Evolutionary conservation across 1,139 yeast genomes (phyloP).

Genomic region (Diutina pseudorugosa): DNA sequence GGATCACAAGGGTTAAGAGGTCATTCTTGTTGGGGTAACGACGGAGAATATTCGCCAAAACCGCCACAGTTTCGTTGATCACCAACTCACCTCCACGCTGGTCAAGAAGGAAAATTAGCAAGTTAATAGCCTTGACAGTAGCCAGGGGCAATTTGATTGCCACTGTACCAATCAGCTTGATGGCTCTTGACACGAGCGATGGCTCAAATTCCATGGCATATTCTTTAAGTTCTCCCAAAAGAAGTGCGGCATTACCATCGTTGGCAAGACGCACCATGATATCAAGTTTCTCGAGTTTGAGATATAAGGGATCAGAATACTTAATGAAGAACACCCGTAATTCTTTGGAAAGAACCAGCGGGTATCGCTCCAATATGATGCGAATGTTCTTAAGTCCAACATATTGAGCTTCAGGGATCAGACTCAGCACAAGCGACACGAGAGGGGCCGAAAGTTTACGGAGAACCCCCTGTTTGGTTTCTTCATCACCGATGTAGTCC

Average conservation of each 20-base stretch:
- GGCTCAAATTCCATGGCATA: slow-evolving; percentile 92
- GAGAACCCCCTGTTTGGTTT: slow-evolving; percentile 26
- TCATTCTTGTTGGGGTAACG: slow-evolving; percentile 57
- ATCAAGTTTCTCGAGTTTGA: slow-evolving; percentile 87
- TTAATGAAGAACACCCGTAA: slow-evolving; percentile 85
- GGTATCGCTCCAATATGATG: slow-evolving; percentile 81
- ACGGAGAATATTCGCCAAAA: slow-evolving; percentile 69
- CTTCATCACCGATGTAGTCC: slow-evolving; percentile 25
- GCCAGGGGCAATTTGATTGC: slow-evolving; percentile 62
- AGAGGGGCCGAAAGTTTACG: slow-evolving; percentile 83
- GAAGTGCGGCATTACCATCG: slow-evolving; percentile 51
- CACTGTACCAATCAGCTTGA: slow-evolving; percentile 76
- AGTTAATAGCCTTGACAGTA: slow-evolving; percentile 57
- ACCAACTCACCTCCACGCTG: slow-evolving; percentile 65
- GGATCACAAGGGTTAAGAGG: slow-evolving; percentile 52
- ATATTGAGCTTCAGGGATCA: slow-evolving; percentile 89
- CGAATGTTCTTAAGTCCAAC: slow-evolving; percentile 89
- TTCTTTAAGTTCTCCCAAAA: slow-evolving; percentile 80
- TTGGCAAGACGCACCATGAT: slow-evolving; percentile 78
- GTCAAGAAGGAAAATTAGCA: slow-evolving; percentile 61
- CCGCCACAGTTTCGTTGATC: slow-evolving; percentile 69
- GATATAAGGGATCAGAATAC: slow-evolving; percentile 87
- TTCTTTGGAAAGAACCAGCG: slow-evolving; percentile 66
- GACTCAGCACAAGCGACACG: slow-evolving; percentile 75
- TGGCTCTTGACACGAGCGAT: slow-evolving; percentile 73